Base-by-base conservation (phyloP, 1,284 basidiomycete genomes). In the Hemileia vastatrix region DNA sequence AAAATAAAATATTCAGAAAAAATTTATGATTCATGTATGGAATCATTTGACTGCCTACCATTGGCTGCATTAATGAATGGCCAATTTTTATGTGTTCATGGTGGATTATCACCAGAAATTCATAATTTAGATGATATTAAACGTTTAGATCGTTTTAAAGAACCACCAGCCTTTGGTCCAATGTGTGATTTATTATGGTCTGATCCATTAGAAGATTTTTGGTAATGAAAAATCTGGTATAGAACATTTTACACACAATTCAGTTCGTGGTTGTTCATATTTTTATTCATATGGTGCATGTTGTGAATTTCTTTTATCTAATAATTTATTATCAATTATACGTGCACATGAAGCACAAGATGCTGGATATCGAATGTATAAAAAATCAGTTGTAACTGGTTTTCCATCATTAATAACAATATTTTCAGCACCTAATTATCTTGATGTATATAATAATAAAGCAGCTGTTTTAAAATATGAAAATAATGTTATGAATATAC, bases 111-210 rank as follows among this genome's bases (percentile, higher is more conserved):
- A 60, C 94, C 94, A 21, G 97, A 93, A 65, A 98, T 98, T 78
- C 94, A 98, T 80, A 97, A 94, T 66, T 87, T 98, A 67, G 94
- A 98, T 81, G 94, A 97, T 76, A 94, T 97, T 68, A 88, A 93
- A 69, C 87, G 90, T 61, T 96, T 98, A 75, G 93, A 97, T 81
- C 87, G 93, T 64, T 90, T 95, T 71, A 94, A 98, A 78, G 94
- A 98, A 76, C 94, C 97, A 2, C 93, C 94, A 3, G 94, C 97
- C 78, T 94, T 97, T 79, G 93, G 94, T 3, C 93, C 94, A n/a
- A 97, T 98, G 93, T 98, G 93, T 76, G 93, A 98, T 78, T 81
- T 98, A 61, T 83, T 98, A 61, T 98, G 93, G 93, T 96, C 93
- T 59, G 94, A 98, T 79, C 94, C 94, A 44, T 65, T 75, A n/a